Percentiles rank a stretch among this genome's conserved stretches.
phyloP scores from a whole-genome alignment of 2,329 filamentous ascomycete genomes.

The Colletotrichum sp. region DNA sequence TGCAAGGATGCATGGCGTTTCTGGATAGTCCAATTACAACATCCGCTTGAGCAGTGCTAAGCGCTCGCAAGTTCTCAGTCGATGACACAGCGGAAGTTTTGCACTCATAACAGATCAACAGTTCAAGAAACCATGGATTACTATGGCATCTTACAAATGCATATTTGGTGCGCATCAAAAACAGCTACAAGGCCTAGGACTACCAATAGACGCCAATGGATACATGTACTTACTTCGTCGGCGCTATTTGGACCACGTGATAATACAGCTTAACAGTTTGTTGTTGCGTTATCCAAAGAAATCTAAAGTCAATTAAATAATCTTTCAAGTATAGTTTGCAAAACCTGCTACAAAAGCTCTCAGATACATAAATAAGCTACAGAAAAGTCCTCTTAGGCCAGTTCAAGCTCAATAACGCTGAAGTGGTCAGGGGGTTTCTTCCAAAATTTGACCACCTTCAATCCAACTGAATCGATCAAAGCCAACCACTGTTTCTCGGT shows the following conservation, averaged over 20 bases:
- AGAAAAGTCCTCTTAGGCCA: neutral
- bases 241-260: neutral
- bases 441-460: conserved; percentile 4
- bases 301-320: neutral
- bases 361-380: fast-evolving
- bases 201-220: neutral
- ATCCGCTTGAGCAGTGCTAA: neutral
- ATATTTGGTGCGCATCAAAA: fast-evolving
- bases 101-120: fast-evolving
- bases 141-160: fast-evolving
- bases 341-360: fast-evolving
- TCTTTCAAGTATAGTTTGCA: fast-evolving
- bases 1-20: neutral
- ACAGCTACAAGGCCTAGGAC: fast-evolving
- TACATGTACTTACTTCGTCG: neutral
- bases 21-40: neutral
- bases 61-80: neutral
- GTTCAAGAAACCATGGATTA: neutral
- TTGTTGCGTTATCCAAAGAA: neutral
- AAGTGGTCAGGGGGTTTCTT: neutral
- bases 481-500: conserved; percentile 10
- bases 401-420: neutral
- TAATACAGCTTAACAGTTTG: neutral
- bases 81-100: fast-evolving
- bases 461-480: neutral